phyloP scores from a whole-genome alignment of 2,329 filamentous ascomycete genomes.

The Fusarium fujikuroi region DNA sequence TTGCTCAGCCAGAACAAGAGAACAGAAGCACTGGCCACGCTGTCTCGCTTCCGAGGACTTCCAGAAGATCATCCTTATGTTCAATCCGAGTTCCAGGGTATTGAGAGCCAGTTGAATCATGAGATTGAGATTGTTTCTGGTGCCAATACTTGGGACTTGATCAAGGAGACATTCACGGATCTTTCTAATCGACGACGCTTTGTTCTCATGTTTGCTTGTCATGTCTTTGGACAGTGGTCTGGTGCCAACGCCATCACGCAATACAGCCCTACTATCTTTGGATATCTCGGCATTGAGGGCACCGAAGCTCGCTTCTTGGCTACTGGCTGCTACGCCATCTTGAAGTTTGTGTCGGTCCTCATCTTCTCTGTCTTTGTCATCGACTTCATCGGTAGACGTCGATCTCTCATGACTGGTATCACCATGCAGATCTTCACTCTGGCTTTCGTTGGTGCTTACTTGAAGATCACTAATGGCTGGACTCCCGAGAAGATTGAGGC shows the following conservation, averaged over 20 bases:
- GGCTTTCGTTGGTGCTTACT: constrained; percentile 45
- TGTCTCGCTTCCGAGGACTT: constrained; percentile 40
- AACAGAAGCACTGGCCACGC: constrained; percentile 26
- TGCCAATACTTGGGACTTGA: constrained; percentile 44
- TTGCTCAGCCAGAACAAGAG: constrained; percentile 37
- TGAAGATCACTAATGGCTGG: constrained; percentile 45
- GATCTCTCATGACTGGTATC: constrained; percentile 50
- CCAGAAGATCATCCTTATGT: constrained; percentile 46
- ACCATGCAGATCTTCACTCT: constrained; percentile 47
- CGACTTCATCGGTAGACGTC: constrained; percentile 46
- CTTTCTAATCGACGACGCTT: constrained; percentile 45
- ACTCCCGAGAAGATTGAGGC: constrained; percentile 24
- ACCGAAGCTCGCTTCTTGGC: constrained; percentile 42
- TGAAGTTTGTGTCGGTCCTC: constrained; percentile 46
- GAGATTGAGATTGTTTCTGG: constrained; percentile 50
- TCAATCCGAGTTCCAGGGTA: constrained; percentile 41
- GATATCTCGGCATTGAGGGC: constrained; percentile 42
- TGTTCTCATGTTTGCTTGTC: constrained; percentile 46
- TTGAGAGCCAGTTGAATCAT: constrained; percentile 48
- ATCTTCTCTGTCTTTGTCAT: constrained; percentile 46
- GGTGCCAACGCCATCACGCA: constrained; percentile 48
- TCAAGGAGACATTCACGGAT: constrained; percentile 49
- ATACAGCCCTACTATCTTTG: constrained; percentile 46
- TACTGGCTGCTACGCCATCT: constrained; percentile 41
- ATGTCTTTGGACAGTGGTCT: constrained; percentile 45